Base-by-base conservation (phyloP, 2,329 filamentous ascomycete genomes). In the Rugonectria rugulosa region DNA sequence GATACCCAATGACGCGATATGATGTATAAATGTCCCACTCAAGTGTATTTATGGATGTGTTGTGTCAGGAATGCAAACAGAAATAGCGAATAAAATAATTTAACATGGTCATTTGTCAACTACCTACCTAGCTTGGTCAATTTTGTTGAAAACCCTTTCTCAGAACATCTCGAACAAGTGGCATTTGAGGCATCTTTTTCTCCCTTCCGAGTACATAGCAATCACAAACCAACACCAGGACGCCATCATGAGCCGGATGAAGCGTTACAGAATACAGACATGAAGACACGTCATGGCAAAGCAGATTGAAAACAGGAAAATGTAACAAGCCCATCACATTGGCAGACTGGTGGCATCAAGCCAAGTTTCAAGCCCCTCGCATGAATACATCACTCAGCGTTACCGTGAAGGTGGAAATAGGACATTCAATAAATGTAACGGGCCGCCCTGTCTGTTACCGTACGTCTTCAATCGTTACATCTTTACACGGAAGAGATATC, bases 401-500 rank as follows among this genome's bases (percentile, higher is more conserved):
- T n/a, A n/a, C n/a, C 24, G 11, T 27, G 24, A 11, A 27, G 24
- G 24, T 27, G 24, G 24, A 27, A 11, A 27, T 27, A 27, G 24
- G 24, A 27, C n/a, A 27, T 27, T 11, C 6, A 27, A 11, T 32
- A 32, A 32, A 32, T 10, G n/a, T 14, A 14, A 14, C 6, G 7
- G 4, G 10, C 5, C 29, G 12, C 12, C 6, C 11, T 32, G 29
- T 32, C 29, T 32, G 29, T 14, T 32, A 32, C 10, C n/a, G 29
- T 5, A 5, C 29, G 11, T 14, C n/a, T 14, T 32, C 29, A 8
- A 14, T 5, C 29, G n/a, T 32, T 69, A 72, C 75, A 85, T 81
- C 67, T 79, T 80, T 42, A 90, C 83, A 6, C 85, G 81, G 67
- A 91, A 81, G 4, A 92, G 77, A 65, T 92, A 91, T 5, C 88